These are phyloP conservation scores for Sphaceloma murrayae DNA, from an alignment of 2,329 filamentous ascomycete species.

Conservation along the genomic window DNA sequence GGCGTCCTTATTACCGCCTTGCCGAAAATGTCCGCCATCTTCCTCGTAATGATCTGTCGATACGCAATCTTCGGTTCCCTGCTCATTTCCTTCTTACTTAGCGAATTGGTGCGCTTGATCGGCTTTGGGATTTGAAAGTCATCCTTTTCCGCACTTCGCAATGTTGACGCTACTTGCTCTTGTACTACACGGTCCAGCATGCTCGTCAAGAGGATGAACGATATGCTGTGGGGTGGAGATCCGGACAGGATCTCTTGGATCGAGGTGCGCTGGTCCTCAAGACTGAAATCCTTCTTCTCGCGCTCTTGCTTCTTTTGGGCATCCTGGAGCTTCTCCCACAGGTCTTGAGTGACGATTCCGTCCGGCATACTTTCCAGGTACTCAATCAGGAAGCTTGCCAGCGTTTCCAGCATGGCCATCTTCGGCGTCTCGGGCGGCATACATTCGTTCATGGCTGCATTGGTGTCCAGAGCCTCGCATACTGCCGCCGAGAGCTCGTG, in stretches of 20 bases:
- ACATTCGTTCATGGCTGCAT: conserved; percentile 49
- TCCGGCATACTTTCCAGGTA: conserved; percentile 70
- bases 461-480: conserved; percentile 63
- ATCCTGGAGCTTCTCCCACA: conserved; percentile 63
- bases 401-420: conserved; percentile 61
- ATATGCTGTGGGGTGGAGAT: conserved; percentile 71
- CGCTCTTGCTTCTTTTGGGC: conserved; percentile 44
- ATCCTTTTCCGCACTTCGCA: conserved; percentile 20
- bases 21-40: conserved; percentile 58
- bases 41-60: conserved; percentile 50
- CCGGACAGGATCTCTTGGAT: conserved; percentile 66
- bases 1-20: conserved; percentile 50
- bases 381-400: conserved; percentile 60
- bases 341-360: conserved; percentile 59
- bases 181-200: conserved; percentile 55
- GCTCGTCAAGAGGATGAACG: conserved; percentile 76
- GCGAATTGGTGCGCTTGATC: conserved; percentile 24
- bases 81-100: conserved; percentile 31
- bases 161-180: conserved; percentile 38
- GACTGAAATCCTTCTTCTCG: conserved; percentile 34
- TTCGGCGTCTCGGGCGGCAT: conserved; percentile 56
- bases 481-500: conserved; percentile 36
- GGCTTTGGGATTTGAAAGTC: conserved; percentile 23
- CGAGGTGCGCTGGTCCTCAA: conserved; percentile 49
- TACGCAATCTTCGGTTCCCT: conserved; percentile 44